Conservation (phyloP, 1,139 yeast genomes). For the Kodamaea alishanica region DNA sequence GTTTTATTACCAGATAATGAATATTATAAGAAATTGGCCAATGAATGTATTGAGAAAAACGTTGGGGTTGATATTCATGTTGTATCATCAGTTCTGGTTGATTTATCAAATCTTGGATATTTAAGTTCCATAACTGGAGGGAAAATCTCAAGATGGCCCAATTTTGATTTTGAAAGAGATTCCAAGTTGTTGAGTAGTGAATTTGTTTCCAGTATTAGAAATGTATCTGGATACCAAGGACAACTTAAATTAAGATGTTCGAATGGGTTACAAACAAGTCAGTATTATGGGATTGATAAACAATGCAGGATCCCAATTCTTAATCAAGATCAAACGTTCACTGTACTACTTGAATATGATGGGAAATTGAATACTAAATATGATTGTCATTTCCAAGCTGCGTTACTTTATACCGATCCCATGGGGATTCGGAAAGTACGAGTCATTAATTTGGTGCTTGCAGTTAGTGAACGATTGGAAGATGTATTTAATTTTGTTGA, state of each 20-base stretch:
- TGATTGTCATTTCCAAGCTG: slow-evolving; percentile 91
- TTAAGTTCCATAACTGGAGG: slow-evolving; percentile 77
- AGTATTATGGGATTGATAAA: slow-evolving; percentile 57
- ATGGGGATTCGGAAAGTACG: slow-evolving; percentile 80
- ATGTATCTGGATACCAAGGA: slow-evolving; percentile 68
- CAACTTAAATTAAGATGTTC: slow-evolving; percentile 85
- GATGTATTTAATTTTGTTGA: slow-evolving; percentile 83
- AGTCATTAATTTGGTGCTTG: slow-evolving; percentile 75
- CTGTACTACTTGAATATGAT: slow-evolving; percentile 73
- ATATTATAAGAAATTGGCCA: slow-evolving; percentile 60
- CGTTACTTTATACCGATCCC: slow-evolving; percentile 75
- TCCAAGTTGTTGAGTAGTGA: slow-evolving; percentile 64
- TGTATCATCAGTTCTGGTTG: slow-evolving; percentile 63
- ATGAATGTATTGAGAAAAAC: slow-evolving; percentile 53
- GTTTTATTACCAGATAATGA: slow-evolving; percentile 58
- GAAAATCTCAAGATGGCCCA: slow-evolving; percentile 56
- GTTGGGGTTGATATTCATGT: slow-evolving; percentile 78
- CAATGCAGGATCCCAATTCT: slow-evolving; percentile 50
- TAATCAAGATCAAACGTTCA: slow-evolving; percentile 61
- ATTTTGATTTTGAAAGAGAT: slow-evolving; percentile 68
- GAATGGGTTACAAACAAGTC: slow-evolving; percentile 79
- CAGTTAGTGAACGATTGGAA: slow-evolving; percentile 70
- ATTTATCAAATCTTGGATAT: slow-evolving; percentile 69
- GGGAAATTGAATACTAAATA: slow-evolving; percentile 66
- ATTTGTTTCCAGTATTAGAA: slow-evolving; percentile 45